Evolutionary conservation across 2,329 filamentous ascomycete genomes (phyloP).

Genomic region (Cladorrhinum sp.): DNA sequence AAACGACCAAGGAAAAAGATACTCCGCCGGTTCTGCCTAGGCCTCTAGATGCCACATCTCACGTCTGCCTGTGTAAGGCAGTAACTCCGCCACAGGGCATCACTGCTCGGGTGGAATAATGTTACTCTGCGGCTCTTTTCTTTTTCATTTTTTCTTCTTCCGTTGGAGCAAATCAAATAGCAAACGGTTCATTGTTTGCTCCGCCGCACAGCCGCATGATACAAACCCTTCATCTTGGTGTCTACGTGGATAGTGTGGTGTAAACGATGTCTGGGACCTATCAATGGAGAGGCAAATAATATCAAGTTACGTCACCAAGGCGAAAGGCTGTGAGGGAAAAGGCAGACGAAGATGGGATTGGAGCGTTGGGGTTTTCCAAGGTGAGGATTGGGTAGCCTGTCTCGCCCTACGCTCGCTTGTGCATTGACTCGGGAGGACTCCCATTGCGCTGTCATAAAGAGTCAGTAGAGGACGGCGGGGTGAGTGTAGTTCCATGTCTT

Average conservation of each 20-base stretch:
- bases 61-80: neutral
- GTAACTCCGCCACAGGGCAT: neutral
- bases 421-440: neutral
- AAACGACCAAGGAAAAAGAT: neutral
- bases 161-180: neutral
- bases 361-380: neutral
- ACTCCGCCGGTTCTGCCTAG: neutral
- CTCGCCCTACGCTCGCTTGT: neutral
- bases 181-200: neutral
- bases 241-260: neutral
- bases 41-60: neutral
- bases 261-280: neutral
- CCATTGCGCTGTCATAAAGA: neutral
- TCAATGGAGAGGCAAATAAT: neutral
- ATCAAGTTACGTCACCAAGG: neutral
- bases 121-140: neutral
- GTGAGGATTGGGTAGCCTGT: neutral
- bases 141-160: neutral
- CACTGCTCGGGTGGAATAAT: neutral
- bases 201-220: neutral
- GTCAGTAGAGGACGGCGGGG: neutral
- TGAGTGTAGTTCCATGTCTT: neutral
- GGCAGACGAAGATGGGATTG: neutral
- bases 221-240: neutral
- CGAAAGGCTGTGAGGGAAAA: neutral